Base-by-base conservation (phyloP, 2,329 filamentous ascomycete genomes). In the Botryotinia narcissicola region DNA sequence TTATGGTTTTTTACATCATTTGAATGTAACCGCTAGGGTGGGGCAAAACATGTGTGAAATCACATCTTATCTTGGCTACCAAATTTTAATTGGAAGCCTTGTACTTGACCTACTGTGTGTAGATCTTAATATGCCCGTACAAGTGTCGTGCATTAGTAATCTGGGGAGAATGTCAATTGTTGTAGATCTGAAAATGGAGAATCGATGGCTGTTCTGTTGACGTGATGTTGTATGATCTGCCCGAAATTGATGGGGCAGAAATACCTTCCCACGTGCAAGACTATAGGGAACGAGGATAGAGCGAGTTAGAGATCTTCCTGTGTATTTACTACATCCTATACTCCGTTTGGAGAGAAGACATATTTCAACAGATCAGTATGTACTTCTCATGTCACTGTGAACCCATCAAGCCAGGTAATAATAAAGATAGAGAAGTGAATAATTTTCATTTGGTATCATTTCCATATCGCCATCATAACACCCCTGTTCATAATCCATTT, bases 401-500 rank as follows among this genome's bases (percentile, higher is more conserved):
- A n/a, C 2, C 1, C 12, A 42, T 40, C 35, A 6, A 44, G 54
- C 29, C 3, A 44, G 40, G 40, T 6, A 3, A 6, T 57, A 35
- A 60, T 12, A 32, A 29, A 40, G 14, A 32, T 37, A 4, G 14
- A 18, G 22, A 42, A 51, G 32, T 54, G 42, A 42, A 59, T 42
- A 59, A 9, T 5, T 32, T 59, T 69, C 51, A 54, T 69, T 70
- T 70, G 32, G 35, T 71, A 54, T 66, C 44, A 22, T 71, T 71
- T 54, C 20, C 69, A 64, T 29, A 29, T 71, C 44, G 29, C 25
- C 25, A 16, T 68, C 48, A 68, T 54, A 54, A 22, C 5, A n/a
- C 64, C 25, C 46, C 48, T 2, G n/a, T 29, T 29, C 48, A 8
- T 22, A 42, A 22, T 12, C 8, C 25, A 29, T 29, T 57, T 8